These are phyloP conservation scores for Solanum pinnatisectum DNA, from an alignment of 257 asterid species.

Conservation along the genomic window DNA sequence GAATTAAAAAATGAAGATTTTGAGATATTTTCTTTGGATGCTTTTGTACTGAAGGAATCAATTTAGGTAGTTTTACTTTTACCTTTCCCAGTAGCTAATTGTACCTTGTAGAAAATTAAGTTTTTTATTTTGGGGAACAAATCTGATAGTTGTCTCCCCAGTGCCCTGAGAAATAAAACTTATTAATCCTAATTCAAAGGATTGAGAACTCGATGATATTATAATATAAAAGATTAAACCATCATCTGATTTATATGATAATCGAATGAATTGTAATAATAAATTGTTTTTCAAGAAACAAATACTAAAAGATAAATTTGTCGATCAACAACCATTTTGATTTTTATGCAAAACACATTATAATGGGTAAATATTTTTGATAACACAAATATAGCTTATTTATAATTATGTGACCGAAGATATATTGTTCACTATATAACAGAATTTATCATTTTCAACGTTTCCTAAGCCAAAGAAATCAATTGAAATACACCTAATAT, in stretches of 20 bases:
- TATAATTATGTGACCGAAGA: neutral
- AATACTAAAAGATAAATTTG: neutral
- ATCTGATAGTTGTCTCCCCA: no score
- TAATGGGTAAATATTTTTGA: neutral
- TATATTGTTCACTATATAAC: neutral
- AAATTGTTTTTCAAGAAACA: neutral
- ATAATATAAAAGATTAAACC: neutral
- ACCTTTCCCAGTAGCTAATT: neutral
- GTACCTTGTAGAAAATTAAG: neutral
- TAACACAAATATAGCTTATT: neutral
- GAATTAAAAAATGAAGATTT: neutral
- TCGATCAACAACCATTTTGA: neutral
- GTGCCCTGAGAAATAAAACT: neutral
- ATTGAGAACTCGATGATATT: neutral
- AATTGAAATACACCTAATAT: neutral
- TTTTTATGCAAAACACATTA: neutral
- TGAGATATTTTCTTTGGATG: neutral
- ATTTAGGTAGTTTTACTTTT: neutral
- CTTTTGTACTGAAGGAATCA: neutral
- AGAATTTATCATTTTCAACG: neutral
- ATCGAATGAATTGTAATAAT: neutral
- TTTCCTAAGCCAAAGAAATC: neutral
- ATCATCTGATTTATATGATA: no score
- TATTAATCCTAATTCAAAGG: neutral
- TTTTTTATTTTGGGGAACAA: neutral